Base-by-base conservation (phyloP, 2,329 filamentous ascomycete species). In the Colletotrichum sp. region DNA sequence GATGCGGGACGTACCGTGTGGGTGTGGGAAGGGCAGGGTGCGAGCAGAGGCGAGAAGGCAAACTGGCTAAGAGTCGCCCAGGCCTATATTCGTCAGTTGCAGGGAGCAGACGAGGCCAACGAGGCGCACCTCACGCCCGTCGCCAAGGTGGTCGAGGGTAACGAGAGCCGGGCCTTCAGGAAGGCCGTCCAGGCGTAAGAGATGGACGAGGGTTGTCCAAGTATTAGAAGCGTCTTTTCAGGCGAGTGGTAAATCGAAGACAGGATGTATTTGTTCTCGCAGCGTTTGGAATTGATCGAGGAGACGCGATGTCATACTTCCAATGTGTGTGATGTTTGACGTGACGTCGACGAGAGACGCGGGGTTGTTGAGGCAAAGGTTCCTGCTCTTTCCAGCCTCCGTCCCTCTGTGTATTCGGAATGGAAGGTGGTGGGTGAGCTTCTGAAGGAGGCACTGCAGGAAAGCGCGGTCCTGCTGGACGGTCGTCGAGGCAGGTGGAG, bases 1-100 rank as follows among this genome's bases (percentile, higher is more conserved):
- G 91, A 93, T 78, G 87, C 85, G 1, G 91, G 92, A 8, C 88
- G 82, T 67, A 84, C 84, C 9, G 85, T 94, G 39, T 94, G 92
- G 92, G 91, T 94, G 3, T 94, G 93, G 93, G 88, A 93, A 79
- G 93, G 93, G 1, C 82, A 84, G 3, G 85, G 86, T 2, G 92
- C 92, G 10, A 94, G 92, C 81, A 83, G 83, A 39, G 83, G 82
- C 2, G 93, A 94, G 83, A 92, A 88, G 82, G 87, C 89, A 7
- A 85, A 86, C 81, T 94, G 93, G 93, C 82, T 93, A 61, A 87
- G 86, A 74, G 87, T 92, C 6, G 89, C 90, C n/a, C 89, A 92
- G 83, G 84, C 85, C 7, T 93, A 93, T 77, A 80, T 91, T 65
- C 84, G 84, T 13, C 84, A 85, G 69, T 81, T 90, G 67, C 83